Evolutionary conservation across 2,329 filamentous ascomycete genomes (phyloP).

Genomic region (Apiospora arundinis): DNA sequence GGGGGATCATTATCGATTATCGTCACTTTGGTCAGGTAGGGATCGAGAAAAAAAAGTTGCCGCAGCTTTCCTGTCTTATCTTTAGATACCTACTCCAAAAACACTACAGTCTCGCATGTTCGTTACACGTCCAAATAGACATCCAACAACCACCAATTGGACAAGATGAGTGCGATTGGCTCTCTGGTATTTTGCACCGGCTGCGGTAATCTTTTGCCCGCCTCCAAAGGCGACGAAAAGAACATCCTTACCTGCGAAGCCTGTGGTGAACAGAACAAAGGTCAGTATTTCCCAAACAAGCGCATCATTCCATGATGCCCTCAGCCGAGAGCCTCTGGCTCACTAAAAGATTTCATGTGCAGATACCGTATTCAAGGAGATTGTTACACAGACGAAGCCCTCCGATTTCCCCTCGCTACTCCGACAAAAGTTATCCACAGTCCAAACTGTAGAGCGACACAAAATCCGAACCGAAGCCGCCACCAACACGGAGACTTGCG

Average conservation of each 20-base stretch:
- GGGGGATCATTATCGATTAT: conserved; percentile 1
- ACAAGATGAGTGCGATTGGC: conserved; percentile 83
- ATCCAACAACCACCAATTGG: conserved; percentile 25
- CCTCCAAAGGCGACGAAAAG: conserved; percentile 77
- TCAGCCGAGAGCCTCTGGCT: neutral
- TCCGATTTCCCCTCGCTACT: conserved; percentile 91
- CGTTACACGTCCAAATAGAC: conserved; percentile 13
- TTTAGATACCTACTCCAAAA: no score
- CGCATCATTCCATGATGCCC: neutral
- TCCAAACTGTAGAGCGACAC: conserved; percentile 80
- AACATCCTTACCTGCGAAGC: conserved; percentile 82
- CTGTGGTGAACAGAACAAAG: conserved; percentile 85
- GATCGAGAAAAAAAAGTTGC: conserved; percentile 6
- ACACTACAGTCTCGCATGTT: neutral
- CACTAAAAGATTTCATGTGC: neutral
- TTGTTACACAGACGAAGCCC: conserved; percentile 84
- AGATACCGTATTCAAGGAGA: conserved; percentile 53
- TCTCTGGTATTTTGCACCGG: conserved; percentile 92
- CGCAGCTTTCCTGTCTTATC: neutral
- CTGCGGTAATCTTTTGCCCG: conserved; percentile 88
- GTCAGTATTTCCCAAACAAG: conserved; percentile 51
- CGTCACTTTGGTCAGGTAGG: conserved; percentile 6
- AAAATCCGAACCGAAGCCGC: conserved; percentile 77
- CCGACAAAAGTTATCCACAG: conserved; percentile 83
- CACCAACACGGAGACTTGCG: conserved; percentile 70